A percentile compares a stretch with the other conserved stretches of the same genome.
Conservation (phyloP, 1,284 basidiomycete genomes). For the Marasmius tenuissimus region DNA sequence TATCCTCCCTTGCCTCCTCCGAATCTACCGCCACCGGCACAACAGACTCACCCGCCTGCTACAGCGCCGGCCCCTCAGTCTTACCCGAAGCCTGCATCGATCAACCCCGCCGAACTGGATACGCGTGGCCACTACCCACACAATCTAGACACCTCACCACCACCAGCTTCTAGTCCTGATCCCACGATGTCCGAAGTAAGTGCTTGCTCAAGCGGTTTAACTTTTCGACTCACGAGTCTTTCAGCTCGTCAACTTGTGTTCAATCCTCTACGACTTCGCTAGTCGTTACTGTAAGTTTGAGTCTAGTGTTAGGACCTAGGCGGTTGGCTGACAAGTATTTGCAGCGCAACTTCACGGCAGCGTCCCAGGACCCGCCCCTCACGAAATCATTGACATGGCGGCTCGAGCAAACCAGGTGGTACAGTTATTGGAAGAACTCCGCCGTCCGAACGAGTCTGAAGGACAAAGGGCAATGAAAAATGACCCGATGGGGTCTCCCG, state of each 20-base stretch:
- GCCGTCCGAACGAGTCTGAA: constrained; percentile 38
- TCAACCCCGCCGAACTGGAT: constrained; percentile 37
- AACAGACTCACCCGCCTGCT: background rate
- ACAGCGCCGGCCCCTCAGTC: constrained; percentile 4
- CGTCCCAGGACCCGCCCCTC: constrained; percentile 48
- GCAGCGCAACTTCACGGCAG: constrained; percentile 47
- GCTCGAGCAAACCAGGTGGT: constrained; percentile 62
- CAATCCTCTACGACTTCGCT: constrained; percentile 60
- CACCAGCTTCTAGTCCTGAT: constrained; percentile 31
- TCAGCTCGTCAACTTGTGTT: constrained; percentile 64
- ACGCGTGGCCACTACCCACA: constrained; percentile 20
- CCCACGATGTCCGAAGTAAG: constrained; percentile 41
- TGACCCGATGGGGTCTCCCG: constrained; percentile 24
- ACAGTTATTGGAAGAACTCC: constrained; percentile 62
- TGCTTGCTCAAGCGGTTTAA: constrained; percentile 8
- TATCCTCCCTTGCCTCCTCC: constrained; percentile 23
- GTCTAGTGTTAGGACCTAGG: constrained; percentile 3
- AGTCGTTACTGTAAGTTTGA: constrained; percentile 56
- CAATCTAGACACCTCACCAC: constrained; percentile 26
- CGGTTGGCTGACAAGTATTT: constrained; percentile 6
- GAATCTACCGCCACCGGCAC: background rate
- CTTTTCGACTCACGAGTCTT: constrained; percentile 15
- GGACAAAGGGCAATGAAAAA: constrained; percentile 34
- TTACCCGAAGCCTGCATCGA: constrained; percentile 31
- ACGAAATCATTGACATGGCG: constrained; percentile 68